Base-by-base conservation (phyloP, 345 rosid species). In the Populus simonii region DNA sequence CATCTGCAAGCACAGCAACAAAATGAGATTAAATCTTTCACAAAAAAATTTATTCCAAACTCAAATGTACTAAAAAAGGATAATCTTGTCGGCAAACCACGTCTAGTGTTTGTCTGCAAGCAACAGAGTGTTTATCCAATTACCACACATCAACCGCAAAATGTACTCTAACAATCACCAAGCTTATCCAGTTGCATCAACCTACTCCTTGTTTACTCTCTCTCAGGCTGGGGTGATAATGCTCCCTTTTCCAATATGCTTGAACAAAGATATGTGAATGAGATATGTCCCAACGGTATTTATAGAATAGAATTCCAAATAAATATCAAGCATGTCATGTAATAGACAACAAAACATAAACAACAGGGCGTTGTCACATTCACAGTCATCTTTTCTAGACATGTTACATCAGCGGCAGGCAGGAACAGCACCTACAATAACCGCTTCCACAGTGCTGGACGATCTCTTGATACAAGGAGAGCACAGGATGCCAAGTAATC, bases 381-480 rank as follows among this genome's bases (percentile, higher is more conserved):
- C 35, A 55, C 13, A 74, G 47, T 66, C 69, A 47, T 70, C 70
- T 43, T 62, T 25, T 61, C 31, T 38, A 68, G 36, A 53, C 17
- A 61, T 49, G 65, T 66, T 78, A 68, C 55, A 36, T 12, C 74
- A 65, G 27, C 36, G 47, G 31, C 65, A 74, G 68, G 41, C 61
- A 67, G 12, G 27, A 38, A 45, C 66, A 70, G 45, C 79, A 63
- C 80, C 89, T 86, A 88, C 49, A 80, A 43, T 68, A 96, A 76
- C 82, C 82, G 84, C 80, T 83, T 90, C 92, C 95, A 94, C 13
- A 82, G 33, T 35, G 99, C 99, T 0, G 98, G 98, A 17, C 98
- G 97, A 81, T 94, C 98, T 85, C 97, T 86, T 17, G 99, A 94
- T 83, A 96, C 89, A 15, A 96, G 88, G 71, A 96, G 96, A 43